Evolutionary conservation across 352 stramenopile species (phyloP), one percentile per base, ranked within the genome.

Genomic region (Albugo candida): DNA sequence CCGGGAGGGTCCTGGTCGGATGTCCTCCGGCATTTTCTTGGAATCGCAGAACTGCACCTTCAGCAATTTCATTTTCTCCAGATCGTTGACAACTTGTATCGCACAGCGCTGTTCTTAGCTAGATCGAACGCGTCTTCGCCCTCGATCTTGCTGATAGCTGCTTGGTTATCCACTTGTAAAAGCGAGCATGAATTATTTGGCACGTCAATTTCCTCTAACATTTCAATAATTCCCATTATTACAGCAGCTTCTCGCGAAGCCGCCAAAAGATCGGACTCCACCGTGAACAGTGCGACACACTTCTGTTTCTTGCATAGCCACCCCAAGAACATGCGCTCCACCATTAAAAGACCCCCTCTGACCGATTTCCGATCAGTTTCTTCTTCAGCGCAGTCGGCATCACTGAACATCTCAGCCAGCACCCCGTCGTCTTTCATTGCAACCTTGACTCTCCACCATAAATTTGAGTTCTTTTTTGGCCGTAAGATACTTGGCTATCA

Each of bases 281-380:
- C 58, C 0, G 58, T 64, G 0, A 35, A 62, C 0, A 59, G 35
- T 3, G 47, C 36, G 0, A 57, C 56, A 2, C 20, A 34, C 0
- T 40, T 39, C 24, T 61, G 60, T 31, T 64, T 54, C 36, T 55
- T 56, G 48, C 47, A 57, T 1, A 47, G n/a, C 46, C 46, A 53
- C 39, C 16, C 37, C 2, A 54, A 18, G 6, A 41, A 13, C 34
- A 60, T 60, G 0, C 60, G 55, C 24, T 58, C 45, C 1, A 64
- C 14, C 0, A 18, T 13, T 1, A 64, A 1, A 1, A 59, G 16
- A 0, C 27, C 49, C 6, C 51, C 56, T 1, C 45, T 58, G 1
- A 64, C 42, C 0, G 60, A 60, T 41, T 60, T 67, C 0, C 52
- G 16, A 5, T 53, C 45, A 8, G 5, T 13, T 27, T 59, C 58